Evolutionary conservation across 2,329 filamentous ascomycete species (phyloP).

Genomic region (Dactylellina leptospora): DNA sequence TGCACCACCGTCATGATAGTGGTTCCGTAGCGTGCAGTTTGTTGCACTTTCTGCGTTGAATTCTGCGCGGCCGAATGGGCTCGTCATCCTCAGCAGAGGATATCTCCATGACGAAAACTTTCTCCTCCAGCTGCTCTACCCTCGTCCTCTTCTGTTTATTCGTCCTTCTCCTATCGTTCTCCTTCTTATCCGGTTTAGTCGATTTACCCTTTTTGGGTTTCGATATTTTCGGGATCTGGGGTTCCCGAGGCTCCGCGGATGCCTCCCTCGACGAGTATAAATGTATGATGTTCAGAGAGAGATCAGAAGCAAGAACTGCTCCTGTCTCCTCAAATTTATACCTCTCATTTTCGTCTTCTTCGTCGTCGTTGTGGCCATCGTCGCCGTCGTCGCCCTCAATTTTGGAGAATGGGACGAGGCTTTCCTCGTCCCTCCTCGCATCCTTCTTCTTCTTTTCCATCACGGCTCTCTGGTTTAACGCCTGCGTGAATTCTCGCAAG

Average conservation of each 20-base stretch:
- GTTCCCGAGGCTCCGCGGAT: neutral
- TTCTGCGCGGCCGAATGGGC: neutral
- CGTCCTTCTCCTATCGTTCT: neutral
- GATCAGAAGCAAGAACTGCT: neutral
- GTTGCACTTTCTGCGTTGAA: constrained; percentile 1
- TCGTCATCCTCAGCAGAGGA: neutral
- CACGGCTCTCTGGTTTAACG: too few species aligned
- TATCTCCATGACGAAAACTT: neutral
- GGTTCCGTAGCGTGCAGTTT: neutral
- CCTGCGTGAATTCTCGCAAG: too few species aligned
- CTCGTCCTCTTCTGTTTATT: neutral
- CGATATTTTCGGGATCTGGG: too few species aligned
- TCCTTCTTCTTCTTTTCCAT: too few species aligned
- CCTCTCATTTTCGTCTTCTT: neutral
- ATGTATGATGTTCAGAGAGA: constrained; percentile 4
- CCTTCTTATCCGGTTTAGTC: neutral
- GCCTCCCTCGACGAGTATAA: constrained; percentile 10
- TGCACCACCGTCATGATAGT: neutral
- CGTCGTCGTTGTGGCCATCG: neutral
- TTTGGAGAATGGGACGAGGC: too few species aligned
- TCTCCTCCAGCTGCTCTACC: neutral
- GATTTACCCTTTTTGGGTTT: neutral
- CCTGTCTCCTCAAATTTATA: constrained; percentile 15
- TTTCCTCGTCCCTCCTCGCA: too few species aligned
- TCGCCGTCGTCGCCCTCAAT: too few species aligned